These are phyloP conservation scores for Podospora didyma DNA, from an alignment of 495 filamentous ascomycete genomes.

Conservation along the genomic window DNA sequence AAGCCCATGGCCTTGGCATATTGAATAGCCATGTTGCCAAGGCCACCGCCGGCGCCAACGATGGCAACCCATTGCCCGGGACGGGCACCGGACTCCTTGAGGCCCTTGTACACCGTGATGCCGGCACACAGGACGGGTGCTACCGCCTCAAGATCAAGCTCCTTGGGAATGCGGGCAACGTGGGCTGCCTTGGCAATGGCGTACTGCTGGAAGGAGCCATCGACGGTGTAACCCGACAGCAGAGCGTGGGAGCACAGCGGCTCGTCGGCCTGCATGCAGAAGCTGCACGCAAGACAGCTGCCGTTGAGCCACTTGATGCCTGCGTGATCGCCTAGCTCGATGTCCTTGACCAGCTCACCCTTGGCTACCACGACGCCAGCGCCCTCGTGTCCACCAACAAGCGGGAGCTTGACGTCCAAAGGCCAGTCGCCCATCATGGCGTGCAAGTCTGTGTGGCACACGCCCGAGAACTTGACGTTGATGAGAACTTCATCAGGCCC, in stretches of 20 bases:
- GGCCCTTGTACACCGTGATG: slow-evolving; percentile 89
- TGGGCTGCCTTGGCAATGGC: slow-evolving; percentile 79
- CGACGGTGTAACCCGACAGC: slow-evolving; percentile 86
- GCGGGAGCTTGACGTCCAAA: slow-evolving; percentile 66
- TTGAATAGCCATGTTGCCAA: slow-evolving; percentile 78
- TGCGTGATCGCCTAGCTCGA: slow-evolving; percentile 75
- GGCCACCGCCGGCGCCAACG: slow-evolving; percentile 83
- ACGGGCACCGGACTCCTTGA: slow-evolving; percentile 73
- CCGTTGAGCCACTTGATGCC: slow-evolving; percentile 93
- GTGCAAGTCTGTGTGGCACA: slow-evolving; percentile 88
- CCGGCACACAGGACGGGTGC: slow-evolving; percentile 83
- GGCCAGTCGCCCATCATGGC: slow-evolving; percentile 90
- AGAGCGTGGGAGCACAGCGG: slow-evolving; percentile 68
- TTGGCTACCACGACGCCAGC: slow-evolving; percentile 80
- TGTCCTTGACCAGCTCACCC: slow-evolving; percentile 66
- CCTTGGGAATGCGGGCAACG: slow-evolving; percentile 73
- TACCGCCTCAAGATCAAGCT: slow-evolving; percentile 68
- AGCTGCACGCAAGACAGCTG: slow-evolving; percentile 71
- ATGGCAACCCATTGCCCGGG: slow-evolving; percentile 80
- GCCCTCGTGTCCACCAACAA: slow-evolving; percentile 95
- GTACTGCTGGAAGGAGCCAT: slow-evolving; percentile 93
- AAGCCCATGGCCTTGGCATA: slow-evolving; percentile 90
- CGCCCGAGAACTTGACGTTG: slow-evolving; percentile 88
- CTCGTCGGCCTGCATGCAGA: slow-evolving; percentile 67
- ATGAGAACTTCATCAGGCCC: slow-evolving; percentile 84